Base-by-base conservation (phyloP, 2,329 filamentous ascomycete species). In the Trichophyton verrucosum region DNA sequence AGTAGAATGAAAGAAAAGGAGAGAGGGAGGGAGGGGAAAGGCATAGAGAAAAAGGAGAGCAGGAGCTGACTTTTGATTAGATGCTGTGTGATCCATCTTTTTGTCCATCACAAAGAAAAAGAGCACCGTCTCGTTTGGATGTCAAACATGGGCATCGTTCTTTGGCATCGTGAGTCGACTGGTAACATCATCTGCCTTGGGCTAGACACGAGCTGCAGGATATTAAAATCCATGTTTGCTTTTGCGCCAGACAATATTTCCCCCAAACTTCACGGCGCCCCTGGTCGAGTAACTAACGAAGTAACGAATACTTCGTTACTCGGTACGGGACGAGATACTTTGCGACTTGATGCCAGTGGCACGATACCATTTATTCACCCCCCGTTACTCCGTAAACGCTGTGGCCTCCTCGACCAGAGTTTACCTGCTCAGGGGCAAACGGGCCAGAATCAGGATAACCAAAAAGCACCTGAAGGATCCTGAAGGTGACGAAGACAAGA, bases 31-130 rank as follows among this genome's bases (percentile, higher is more conserved):
- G 40, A 7, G 22, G 55, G 40, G 33, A 57, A 44, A 44, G 3
- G 40, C n/a, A 44, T 15, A n/a, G 40, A 44, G 40, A 20, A 57
- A 33, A 57, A n/a, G 36, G 49, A 55, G 49, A 55, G 36, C 20
- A n/a, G 49, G 49, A 36, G 49, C 49, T 13, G 49, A 55, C 51
- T 55, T 55, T 55, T 55, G 51, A 36, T 15, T 8, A 36, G 20
- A 36, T 27, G 51, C 27, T 55, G 51, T 55, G 51, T 55, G 51
- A 55, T 55, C 51, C 51, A 55, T 55, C 27, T 55, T 55, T 30
- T 55, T 51, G 30, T 30, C 30, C 30, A 55, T 36, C 51, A 55
- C 51, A 53, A 53, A 53, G 49, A 53, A 36, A 55, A 5, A 44
- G 6, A 33, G 33, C 33, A 55, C 33, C 27, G 33, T 27, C 27